Conservation (phyloP, 2,329 filamentous ascomycete genomes). For the Apiospora rasikravindrae region DNA sequence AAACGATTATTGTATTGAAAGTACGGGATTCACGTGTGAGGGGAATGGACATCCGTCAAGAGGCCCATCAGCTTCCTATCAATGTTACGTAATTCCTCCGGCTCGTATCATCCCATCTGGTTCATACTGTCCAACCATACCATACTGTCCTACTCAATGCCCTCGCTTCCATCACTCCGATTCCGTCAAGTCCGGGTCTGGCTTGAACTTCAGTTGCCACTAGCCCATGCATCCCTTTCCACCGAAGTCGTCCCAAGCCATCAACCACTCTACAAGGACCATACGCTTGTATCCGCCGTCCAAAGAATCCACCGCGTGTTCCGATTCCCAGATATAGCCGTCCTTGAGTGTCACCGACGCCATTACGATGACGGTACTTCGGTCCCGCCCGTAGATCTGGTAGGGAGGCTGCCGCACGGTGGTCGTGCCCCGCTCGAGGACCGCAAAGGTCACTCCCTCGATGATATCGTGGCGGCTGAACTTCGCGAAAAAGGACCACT, state of each 20-base stretch:
- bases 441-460: slow-evolving; percentile 39
- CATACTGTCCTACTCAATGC: slow-evolving; percentile 24
- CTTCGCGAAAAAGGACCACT: slow-evolving; percentile 53
- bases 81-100: not conserved
- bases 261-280: slow-evolving; percentile 46
- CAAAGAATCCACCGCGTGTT: slow-evolving; percentile 39
- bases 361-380: slow-evolving; percentile 45
- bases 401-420: slow-evolving; percentile 43
- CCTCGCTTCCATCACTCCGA: slow-evolving; percentile 16
- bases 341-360: slow-evolving; percentile 47
- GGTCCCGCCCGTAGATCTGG: slow-evolving; percentile 41
- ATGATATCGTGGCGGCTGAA: slow-evolving; percentile 49
- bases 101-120: slow-evolving; percentile 24
- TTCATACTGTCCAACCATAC: slow-evolving; percentile 25
- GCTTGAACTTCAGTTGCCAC: slow-evolving; percentile 46
- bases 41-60: too few species aligned
- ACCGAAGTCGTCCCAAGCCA: slow-evolving; percentile 47
- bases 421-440: slow-evolving; percentile 26
- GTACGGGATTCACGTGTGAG: too few species aligned
- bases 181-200: slow-evolving; percentile 27
- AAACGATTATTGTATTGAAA: too few species aligned
- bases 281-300: slow-evolving; percentile 39
- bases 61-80: too few species aligned
- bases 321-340: slow-evolving; percentile 48
- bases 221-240: slow-evolving; percentile 41